These are phyloP conservation scores for Mortierella sp. DNA, from an alignment of 371 early-diverging fungal genomes.

Conservation along the genomic window DNA sequence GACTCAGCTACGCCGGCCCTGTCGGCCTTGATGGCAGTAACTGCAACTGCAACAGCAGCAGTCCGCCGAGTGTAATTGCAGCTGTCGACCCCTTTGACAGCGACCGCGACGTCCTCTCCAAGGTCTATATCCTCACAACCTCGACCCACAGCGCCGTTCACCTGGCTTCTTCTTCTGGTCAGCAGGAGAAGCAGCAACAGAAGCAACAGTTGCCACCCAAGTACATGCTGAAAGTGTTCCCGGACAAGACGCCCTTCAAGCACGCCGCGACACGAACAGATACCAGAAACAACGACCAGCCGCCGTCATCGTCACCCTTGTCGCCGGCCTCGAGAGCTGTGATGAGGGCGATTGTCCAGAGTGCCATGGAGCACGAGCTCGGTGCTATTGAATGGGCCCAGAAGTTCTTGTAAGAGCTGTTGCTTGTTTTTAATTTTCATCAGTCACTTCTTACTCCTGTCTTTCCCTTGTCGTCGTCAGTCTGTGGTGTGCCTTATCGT, in stretches of 20 bases:
- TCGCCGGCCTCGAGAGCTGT: not conserved
- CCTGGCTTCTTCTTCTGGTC: not conserved
- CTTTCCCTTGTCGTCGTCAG: not conserved
- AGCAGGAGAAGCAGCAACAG: not conserved
- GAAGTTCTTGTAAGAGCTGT: conserved; percentile 12
- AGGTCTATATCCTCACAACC: conserved; percentile 21
- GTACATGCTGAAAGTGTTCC: conserved; percentile 30
- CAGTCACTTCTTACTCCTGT: not conserved
- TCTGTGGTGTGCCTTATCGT: not conserved
- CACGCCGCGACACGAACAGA: conserved; percentile 19
- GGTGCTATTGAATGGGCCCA: conserved; percentile 37
- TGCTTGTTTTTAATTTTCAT: not conserved
- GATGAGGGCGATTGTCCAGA: conserved; percentile 17
- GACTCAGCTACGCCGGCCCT: not conserved
- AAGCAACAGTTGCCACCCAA: not conserved
- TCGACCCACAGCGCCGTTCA: not conserved
- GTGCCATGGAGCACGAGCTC: conserved; percentile 39
- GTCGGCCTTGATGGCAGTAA: not conserved
- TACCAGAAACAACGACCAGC: not conserved
- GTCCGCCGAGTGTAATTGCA: not conserved
- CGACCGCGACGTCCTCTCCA: conserved; percentile 4
- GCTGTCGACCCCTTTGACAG: not conserved
- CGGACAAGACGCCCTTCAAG: conserved; percentile 6
- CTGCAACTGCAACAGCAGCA: not conserved
- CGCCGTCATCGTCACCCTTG: too few relatives aligned